Conservation (phyloP, 805 yeast species). For the Lipomyces yamadae region DNA sequence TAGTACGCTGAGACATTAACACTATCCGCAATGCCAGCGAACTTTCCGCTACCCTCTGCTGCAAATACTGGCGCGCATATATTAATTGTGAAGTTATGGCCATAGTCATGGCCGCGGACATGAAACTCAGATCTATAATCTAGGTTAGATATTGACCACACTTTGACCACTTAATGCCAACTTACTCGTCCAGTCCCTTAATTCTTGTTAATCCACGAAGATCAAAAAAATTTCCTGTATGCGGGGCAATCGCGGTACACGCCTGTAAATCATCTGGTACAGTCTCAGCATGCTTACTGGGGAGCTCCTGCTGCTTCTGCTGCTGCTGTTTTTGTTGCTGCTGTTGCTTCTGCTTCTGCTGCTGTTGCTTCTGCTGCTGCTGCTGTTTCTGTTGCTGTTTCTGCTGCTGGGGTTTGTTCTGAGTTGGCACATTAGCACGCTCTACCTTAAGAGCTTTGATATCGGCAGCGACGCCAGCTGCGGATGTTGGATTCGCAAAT, state of each 20-base stretch:
- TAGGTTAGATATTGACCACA: not conserved
- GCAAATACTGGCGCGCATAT: conserved; percentile 63
- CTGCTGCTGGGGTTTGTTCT: not conserved
- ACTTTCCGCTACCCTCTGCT: conserved; percentile 42
- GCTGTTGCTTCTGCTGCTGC: no score
- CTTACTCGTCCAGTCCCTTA: conserved; percentile 41
- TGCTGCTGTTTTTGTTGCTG: no score
- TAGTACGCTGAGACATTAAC: conserved; percentile 63
- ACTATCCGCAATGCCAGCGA: conserved; percentile 41
- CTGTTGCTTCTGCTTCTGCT: no score
- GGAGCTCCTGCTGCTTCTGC: not conserved
- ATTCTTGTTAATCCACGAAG: conserved; percentile 48
- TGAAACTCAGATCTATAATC: conserved; percentile 57
- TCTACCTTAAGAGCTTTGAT: not conserved
- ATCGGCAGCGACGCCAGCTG: not conserved
- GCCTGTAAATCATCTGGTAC: conserved; percentile 4
- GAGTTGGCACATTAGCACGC: not conserved
- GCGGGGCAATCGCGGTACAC: conserved; percentile 44
- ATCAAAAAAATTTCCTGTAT: conserved; percentile 51
- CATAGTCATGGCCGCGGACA: conserved; percentile 72
- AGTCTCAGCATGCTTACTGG: not conserved
- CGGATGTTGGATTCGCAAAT: not conserved
- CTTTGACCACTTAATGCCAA: not conserved
- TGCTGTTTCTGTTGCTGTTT: no score
- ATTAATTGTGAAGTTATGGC: conserved; percentile 74